phyloP scores from a whole-genome alignment of 1,139 yeast species.

The Eremothecium coryli region DNA sequence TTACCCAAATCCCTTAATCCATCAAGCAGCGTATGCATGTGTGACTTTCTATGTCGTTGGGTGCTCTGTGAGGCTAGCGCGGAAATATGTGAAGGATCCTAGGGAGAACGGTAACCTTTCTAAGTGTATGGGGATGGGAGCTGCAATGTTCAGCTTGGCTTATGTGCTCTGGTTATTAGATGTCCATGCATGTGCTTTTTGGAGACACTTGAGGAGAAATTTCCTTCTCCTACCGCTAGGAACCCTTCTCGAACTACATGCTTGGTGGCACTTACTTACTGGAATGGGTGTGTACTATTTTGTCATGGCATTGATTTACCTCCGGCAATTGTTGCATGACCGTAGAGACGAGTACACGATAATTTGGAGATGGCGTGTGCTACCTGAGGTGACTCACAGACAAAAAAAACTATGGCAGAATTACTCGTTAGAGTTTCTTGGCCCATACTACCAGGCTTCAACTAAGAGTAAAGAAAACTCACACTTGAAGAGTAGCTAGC shows the following conservation, averaged over 20 bases:
- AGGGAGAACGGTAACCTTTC: conserved; percentile 41
- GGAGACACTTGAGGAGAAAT: conserved; percentile 53
- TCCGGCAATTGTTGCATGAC: conserved; percentile 52
- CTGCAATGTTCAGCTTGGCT: conserved; percentile 59
- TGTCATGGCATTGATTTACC: conserved; percentile 51
- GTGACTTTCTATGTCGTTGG: conserved; percentile 51
- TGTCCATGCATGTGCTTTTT: conserved; percentile 63
- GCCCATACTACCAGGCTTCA: too few species aligned
- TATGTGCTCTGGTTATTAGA: conserved; percentile 73
- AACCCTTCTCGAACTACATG: conserved; percentile 80
- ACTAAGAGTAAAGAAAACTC: too few species aligned
- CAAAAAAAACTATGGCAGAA: conserved; percentile 19
- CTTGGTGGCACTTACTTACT: conserved; percentile 95
- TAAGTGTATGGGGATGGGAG: conserved; percentile 50
- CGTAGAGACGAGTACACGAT: conserved; percentile 43
- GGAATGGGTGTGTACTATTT: conserved; percentile 74
- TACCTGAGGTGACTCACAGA: conserved; percentile 36
- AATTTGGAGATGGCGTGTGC: conserved; percentile 41
- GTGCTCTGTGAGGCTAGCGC: conserved; percentile 45
- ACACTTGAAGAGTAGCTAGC: too few species aligned
- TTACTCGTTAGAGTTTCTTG: conserved; percentile 24
- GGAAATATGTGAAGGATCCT: conserved; percentile 41
- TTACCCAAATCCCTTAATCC: conserved; percentile 75
- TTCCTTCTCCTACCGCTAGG: conserved; percentile 84
- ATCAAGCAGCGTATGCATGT: conserved; percentile 60